Conservation (phyloP, 371 early-diverging fungal species). For the Entomophthora muscae region DNA sequence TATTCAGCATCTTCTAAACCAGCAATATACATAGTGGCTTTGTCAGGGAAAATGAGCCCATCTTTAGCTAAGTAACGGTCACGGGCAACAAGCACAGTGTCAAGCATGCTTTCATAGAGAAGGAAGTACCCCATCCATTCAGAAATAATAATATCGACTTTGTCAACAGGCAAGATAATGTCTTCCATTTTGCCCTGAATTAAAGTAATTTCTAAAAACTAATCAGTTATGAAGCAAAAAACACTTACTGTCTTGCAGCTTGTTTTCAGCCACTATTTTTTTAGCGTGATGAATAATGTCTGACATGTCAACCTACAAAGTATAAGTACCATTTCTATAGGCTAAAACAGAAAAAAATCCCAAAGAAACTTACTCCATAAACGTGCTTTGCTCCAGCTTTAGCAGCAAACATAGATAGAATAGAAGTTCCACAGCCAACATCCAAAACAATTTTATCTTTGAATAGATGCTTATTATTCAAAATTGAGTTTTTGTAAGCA, state of each 20-base stretch:
- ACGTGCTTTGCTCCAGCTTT: slow-evolving; percentile 88
- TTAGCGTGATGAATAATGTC: slow-evolving; percentile 87
- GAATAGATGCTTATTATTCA: slow-evolving; percentile 85
- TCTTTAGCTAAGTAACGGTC: slow-evolving; percentile 74
- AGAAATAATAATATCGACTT: slow-evolving; percentile 88
- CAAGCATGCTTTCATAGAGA: slow-evolving; percentile 94
- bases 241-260: slow-evolving; percentile 42
- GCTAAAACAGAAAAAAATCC: slow-evolving; percentile 1
- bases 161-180: slow-evolving; percentile 71
- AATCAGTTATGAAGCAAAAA: neutral
- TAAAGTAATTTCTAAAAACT: slow-evolving; percentile 35
- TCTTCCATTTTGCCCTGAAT: slow-evolving; percentile 95
- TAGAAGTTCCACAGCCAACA: slow-evolving; percentile 96
- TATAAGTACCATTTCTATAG: no score
- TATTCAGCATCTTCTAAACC: slow-evolving; percentile 89
- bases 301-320: slow-evolving; percentile 72
- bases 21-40: slow-evolving; percentile 76
- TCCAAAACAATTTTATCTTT: slow-evolving; percentile 93
- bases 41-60: slow-evolving; percentile 83
- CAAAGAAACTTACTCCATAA: slow-evolving; percentile 45
- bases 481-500: slow-evolving; percentile 81
- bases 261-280: slow-evolving; percentile 78
- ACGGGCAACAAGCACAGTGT: slow-evolving; percentile 88
- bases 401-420: slow-evolving; percentile 96
- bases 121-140: slow-evolving; percentile 99